Evolutionary conservation across 345 rosid species (phyloP).

Genomic region (Garcia nutans): DNA sequence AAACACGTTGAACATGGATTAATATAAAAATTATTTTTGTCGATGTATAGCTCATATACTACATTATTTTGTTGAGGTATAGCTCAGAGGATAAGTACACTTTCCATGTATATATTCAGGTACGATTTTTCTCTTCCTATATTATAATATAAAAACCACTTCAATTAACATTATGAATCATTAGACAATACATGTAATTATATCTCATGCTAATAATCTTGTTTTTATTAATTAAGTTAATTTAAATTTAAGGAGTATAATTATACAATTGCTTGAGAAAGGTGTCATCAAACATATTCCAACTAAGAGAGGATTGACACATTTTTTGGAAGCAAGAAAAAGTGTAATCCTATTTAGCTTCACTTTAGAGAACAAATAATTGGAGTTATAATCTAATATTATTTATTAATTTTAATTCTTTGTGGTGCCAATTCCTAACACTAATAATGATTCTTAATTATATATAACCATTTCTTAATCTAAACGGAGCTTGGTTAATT

Average conservation of each 20-base stretch:
- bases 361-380: slow-evolving; percentile 10
- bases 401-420: background rate
- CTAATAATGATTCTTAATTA: background rate
- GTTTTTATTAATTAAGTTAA: background rate
- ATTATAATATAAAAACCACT: background rate
- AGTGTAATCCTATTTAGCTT: background rate
- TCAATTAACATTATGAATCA: background rate
- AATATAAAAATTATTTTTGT: too few species aligned
- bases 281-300: background rate
- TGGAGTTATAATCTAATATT: background rate
- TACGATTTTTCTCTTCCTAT: too few species aligned
- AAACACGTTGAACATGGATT: background rate
- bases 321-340: slow-evolving; percentile 2
- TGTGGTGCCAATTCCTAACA: background rate
- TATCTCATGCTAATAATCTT: background rate
- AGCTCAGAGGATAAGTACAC: too few species aligned
- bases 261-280: background rate
- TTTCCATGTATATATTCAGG: too few species aligned
- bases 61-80: too few species aligned
- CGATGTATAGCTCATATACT: too few species aligned
- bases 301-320: background rate
- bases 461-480: background rate
- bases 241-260: background rate
- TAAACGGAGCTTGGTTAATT: background rate
- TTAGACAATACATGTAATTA: too few species aligned